Base-by-base conservation (phyloP, 176 grass and related monocot genomes). In the Avena insularis region DNA sequence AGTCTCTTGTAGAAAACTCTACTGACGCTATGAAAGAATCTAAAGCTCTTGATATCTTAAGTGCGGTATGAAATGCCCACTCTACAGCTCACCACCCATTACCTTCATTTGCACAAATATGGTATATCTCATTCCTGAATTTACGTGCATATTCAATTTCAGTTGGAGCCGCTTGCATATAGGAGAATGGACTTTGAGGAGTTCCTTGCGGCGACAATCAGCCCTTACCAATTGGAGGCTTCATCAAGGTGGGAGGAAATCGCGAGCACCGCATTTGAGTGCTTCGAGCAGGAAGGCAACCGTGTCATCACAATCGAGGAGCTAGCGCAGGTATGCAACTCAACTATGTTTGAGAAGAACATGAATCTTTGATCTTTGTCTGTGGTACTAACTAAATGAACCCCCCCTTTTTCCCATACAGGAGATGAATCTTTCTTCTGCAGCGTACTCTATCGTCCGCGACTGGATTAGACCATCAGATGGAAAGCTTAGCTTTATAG, bases 1-100 rank as follows among this genome's bases (percentile, higher is more conserved):
- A 99, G 97, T 92, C 92, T 50, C 97, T 99, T 85, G 25, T 91
- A 57, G 76, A 71, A 77, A 96, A 98, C 85, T 88, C 88, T 59
- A 98, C 93, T 19, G 96, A 98, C 53, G 93, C 96, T 40, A 98
- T 98, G 96, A 98, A 88, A 85, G 93, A 95, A 65, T 98, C 96
- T 57, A 98, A 86, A 91, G 78, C 88, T 79, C 89, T 93, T 88
- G 96, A 98, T 82, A 92, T 98, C 70, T 87, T 98, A 62, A 94
- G 75, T 89, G 85, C 92, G 78, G 97, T 99, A 97, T 78, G 86
- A 83, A 49, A 95, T 78, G 59, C 47, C 2, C 11, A 72, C 83
- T 55, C 40, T 51, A 66, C 68, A 66, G 21, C 75, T 59, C 13
- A 12, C 2, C 35, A 63, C 69, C 78, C 21, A 23, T 82, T 23